A percentile compares a stretch with the other conserved stretches of the same genome.
Evolutionary conservation across 176 grass and related monocot species (phyloP).

Genomic region (Dendrocalamus sinicus): DNA sequence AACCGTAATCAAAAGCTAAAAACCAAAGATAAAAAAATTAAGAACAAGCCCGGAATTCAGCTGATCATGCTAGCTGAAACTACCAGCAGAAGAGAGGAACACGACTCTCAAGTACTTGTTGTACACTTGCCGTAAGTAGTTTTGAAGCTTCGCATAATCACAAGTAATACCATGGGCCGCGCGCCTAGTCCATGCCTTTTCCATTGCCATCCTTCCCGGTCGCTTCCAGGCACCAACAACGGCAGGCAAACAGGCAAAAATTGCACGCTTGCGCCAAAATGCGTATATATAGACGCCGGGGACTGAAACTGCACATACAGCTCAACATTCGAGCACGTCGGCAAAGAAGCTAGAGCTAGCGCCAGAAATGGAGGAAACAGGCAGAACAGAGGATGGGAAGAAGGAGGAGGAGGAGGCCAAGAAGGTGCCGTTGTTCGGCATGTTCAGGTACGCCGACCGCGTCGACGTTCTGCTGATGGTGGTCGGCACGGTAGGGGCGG

Average conservation of each 20-base stretch:
- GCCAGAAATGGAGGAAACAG: slow-evolving; percentile 24
- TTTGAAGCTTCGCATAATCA: neutral
- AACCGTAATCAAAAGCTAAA: too few relatives aligned
- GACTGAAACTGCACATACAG: neutral
- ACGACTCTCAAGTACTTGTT: neutral
- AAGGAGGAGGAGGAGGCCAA: slow-evolving; percentile 1
- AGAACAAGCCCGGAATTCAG: neutral
- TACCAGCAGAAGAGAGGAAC: neutral
- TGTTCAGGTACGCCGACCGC: slow-evolving; percentile 72
- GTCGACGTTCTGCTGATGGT: slow-evolving; percentile 62
- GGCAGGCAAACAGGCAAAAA: neutral
- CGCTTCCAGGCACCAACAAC: slow-evolving; percentile 8
- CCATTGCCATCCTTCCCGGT: neutral
- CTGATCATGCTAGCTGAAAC: neutral
- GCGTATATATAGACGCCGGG: slow-evolving; percentile 27
- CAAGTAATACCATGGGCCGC: neutral
- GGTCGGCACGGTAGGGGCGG: slow-evolving; percentile 49
- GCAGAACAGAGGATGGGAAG: neutral
- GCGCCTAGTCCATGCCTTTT: neutral
- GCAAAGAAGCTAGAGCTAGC: neutral
- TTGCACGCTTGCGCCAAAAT: neutral
- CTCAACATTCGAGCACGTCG: slow-evolving; percentile 8
- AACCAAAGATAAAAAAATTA: too few relatives aligned
- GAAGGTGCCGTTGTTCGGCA: slow-evolving; percentile 53
- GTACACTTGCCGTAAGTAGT: neutral